Evolutionary conservation across 2,329 filamentous ascomycete species (phyloP).

Genomic region (Septoria petroselini): DNA sequence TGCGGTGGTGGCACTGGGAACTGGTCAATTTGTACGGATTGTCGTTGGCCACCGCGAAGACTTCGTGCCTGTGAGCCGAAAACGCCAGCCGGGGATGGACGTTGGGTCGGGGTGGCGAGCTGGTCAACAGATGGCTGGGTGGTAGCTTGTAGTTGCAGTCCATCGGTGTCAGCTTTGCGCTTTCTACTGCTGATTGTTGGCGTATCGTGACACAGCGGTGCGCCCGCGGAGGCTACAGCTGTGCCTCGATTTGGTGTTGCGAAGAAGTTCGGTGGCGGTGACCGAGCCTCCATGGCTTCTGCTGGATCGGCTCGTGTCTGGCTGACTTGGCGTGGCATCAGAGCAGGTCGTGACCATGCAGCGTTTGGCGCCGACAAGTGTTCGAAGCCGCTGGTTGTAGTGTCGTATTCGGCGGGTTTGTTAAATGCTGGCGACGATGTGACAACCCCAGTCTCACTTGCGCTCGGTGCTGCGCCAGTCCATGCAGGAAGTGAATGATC

Average conservation of each 20-base stretch:
- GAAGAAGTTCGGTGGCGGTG: background rate
- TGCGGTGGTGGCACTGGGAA: background rate
- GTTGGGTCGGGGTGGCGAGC: background rate
- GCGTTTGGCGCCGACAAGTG: too few species aligned
- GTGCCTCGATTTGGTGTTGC: background rate
- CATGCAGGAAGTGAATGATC: too few species aligned
- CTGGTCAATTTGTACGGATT: background rate
- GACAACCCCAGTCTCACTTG: too few species aligned
- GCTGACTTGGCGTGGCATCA: background rate
- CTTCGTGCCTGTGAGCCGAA: slow-evolving; percentile 20
- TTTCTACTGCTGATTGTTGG: background rate
- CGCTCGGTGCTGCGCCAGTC: too few species aligned
- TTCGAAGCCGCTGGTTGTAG: too few species aligned
- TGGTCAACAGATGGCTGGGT: background rate
- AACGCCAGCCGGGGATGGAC: background rate
- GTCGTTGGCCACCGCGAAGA: slow-evolving; percentile 8
- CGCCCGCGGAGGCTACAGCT: background rate
- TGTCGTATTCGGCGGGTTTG: too few species aligned
- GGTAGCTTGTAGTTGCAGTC: background rate
- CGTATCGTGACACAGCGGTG: background rate
- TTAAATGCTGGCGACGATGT: too few species aligned
- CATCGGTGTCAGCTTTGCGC: background rate
- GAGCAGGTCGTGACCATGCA: background rate
- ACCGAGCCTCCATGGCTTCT: background rate
- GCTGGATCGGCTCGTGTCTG: background rate